phyloP scores from a whole-genome alignment of 2,329 filamentous ascomycete genomes.

The Pestalotiopsis sp. region DNA sequence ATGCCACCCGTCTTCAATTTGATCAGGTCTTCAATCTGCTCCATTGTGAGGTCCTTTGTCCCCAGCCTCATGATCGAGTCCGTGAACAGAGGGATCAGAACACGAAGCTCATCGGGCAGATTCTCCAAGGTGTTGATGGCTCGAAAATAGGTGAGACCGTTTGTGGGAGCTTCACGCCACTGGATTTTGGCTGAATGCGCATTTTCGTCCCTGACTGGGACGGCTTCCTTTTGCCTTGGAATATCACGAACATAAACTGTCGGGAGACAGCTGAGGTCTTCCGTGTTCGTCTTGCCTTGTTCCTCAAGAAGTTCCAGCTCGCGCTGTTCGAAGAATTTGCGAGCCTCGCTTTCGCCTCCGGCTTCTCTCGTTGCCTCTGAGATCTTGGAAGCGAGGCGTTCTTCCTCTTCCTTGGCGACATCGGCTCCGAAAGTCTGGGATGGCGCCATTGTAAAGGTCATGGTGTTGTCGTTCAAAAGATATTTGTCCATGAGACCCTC shows the following conservation, averaged over 20 bases:
- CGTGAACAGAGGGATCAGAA: conserved; percentile 86
- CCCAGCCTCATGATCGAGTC: conserved; percentile 93
- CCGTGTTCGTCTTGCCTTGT: conserved; percentile 80
- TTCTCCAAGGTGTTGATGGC: conserved; percentile 80
- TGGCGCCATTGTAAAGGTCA: conserved; percentile 94
- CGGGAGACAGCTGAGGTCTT: conserved; percentile 86
- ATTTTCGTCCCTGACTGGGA: conserved; percentile 63
- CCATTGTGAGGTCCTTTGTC: conserved; percentile 85
- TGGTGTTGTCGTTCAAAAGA: conserved; percentile 79
- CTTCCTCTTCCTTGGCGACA: conserved; percentile 75
- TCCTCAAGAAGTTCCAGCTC: conserved; percentile 81
- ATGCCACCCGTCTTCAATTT: conserved; percentile 95
- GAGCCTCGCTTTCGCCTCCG: conserved; percentile 71
- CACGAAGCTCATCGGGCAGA: conserved; percentile 80
- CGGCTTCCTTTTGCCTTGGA: conserved; percentile 70
- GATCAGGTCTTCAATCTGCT: conserved; percentile 92
- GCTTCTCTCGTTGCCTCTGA: conserved; percentile 67
- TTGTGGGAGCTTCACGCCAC: conserved; percentile 91
- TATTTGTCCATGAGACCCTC: conserved; percentile 89
- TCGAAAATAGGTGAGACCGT: conserved; percentile 94
- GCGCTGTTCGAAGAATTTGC: conserved; percentile 71
- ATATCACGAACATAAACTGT: conserved; percentile 90
- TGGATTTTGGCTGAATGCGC: conserved; percentile 72
- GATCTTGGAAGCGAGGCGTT: conserved; percentile 76
- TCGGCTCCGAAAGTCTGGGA: conserved; percentile 75